These are phyloP conservation scores for Gymnopilus dilepis DNA, from an alignment of 768 basidiomycete genomes.

Conservation along the genomic window DNA sequence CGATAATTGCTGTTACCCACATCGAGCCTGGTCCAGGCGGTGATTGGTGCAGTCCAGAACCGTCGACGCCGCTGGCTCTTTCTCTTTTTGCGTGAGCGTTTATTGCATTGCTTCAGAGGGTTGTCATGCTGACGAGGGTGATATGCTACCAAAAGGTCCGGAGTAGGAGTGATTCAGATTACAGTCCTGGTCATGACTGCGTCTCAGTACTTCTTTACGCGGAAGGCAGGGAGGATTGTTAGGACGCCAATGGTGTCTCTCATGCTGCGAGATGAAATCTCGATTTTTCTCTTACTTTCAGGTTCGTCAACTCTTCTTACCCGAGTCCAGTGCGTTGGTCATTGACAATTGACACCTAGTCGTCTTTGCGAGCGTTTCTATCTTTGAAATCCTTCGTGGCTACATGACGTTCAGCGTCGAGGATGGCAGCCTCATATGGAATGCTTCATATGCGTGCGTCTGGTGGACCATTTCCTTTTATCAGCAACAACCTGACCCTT, in stretches of 20 bases:
- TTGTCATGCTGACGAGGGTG: not conserved
- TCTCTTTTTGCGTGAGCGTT: not conserved
- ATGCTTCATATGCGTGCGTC: constrained; percentile 11
- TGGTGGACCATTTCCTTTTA: not conserved
- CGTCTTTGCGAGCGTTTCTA: not conserved
- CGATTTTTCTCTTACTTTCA: constrained; percentile 1
- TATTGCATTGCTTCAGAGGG: not conserved
- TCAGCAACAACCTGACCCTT: not conserved
- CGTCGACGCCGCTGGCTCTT: not conserved
- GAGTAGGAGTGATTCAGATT: constrained; percentile 7
- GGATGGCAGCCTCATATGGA: not conserved
- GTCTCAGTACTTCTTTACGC: not conserved
- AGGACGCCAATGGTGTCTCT: constrained; percentile 19
- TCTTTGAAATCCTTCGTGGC: not conserved
- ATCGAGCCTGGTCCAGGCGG: not conserved
- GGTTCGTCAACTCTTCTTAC: not conserved
- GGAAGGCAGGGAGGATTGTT: not conserved
- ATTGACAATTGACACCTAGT: not conserved
- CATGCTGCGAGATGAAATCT: constrained; percentile 16
- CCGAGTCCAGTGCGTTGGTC: too few relatives aligned
- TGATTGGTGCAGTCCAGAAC: not conserved
- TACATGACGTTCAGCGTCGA: not conserved
- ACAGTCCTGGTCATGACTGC: constrained; percentile 5
- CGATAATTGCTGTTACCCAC: not conserved
- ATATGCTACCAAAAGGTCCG: not conserved